Base-by-base conservation (phyloP, 2,329 filamentous ascomycete genomes). In the Epichloe sibirici region DNA sequence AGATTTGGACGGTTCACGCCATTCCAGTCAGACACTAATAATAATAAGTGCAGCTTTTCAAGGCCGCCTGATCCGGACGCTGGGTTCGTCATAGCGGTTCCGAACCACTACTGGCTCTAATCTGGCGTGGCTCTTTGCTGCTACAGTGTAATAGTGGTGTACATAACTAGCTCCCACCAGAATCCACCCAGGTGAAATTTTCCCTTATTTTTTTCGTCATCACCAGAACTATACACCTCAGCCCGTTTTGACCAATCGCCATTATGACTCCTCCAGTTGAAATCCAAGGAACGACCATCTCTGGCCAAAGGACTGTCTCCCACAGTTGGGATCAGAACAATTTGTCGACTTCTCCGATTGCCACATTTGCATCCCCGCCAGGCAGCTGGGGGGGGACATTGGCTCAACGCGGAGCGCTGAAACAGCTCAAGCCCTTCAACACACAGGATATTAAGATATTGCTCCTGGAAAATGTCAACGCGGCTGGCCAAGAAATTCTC, bases 401-500 rank as follows among this genome's bases (percentile, higher is more conserved):
- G 37, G 57, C 68, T 46, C 65, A 59, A 46, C 63, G 65, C 43
- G 72, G 66, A 51, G 71, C 59, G 58, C 71, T 66, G 38, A 96
- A 95, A 72, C 85, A 85, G 60, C 74, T 98, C 60, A 96, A 96
- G 74, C 93, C 93, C 15, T 98, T 98, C 72, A 85, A 91, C 66
- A 93, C 90, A 23, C 83, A 91, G 65, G 91, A 97, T 66, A 90
- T 98, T 72, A 97, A 96, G 74, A 95, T 98, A 53, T 73, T 98
- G 53, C 78, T 98, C 17, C 75, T 98, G 35, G 93, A 98, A 69
- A 98, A 97, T 71, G 88, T 98, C 65, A 98, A 98, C 68, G 75
- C 88, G 70, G 88, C 89, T 25, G 93, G 93, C 13, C 81, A 83
- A 62, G 83, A 94, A 46, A 90, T 96, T 53, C 76, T 98, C 53